Conservation (phyloP, 192 early-diverging fungal species). For the Backusella luteola region DNA sequence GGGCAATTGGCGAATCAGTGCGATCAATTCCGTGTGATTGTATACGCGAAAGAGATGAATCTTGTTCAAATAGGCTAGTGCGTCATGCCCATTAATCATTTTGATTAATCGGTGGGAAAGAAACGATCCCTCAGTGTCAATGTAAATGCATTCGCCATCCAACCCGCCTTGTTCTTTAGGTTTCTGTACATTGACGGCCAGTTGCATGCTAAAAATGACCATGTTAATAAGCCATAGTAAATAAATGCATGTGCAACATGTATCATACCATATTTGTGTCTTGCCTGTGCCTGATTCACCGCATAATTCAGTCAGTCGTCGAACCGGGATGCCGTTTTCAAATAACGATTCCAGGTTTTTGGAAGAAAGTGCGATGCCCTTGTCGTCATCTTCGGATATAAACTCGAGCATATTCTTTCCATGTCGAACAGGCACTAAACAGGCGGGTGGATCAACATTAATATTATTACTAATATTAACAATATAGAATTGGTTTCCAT, state of each 20-base stretch:
- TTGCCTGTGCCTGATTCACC: constrained; percentile 25
- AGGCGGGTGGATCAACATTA: not conserved
- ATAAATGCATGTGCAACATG: not conserved
- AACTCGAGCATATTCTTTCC: not conserved
- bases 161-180: not conserved
- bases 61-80: not conserved
- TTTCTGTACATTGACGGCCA: constrained; percentile 15
- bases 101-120: not conserved
- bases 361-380: not conserved
- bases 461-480: not conserved
- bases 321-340: constrained; percentile 1
- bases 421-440: not conserved
- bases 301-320: constrained; percentile 9
- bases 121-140: constrained; percentile 25
- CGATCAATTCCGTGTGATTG: constrained; percentile 4
- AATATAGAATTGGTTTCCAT: not conserved
- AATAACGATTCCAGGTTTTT: not conserved
- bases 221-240: not conserved
- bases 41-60: constrained; percentile 18
- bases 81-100: not conserved
- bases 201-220: constrained; percentile 4
- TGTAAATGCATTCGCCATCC: constrained; percentile 19
- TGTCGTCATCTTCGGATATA: not conserved
- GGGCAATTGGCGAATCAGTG: constrained; percentile 12
- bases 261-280: constrained; percentile 20